These are phyloP conservation scores for Atkinsonella hypoxylon DNA, from an alignment of 2,329 filamentous ascomycete genomes.

Conservation along the genomic window DNA sequence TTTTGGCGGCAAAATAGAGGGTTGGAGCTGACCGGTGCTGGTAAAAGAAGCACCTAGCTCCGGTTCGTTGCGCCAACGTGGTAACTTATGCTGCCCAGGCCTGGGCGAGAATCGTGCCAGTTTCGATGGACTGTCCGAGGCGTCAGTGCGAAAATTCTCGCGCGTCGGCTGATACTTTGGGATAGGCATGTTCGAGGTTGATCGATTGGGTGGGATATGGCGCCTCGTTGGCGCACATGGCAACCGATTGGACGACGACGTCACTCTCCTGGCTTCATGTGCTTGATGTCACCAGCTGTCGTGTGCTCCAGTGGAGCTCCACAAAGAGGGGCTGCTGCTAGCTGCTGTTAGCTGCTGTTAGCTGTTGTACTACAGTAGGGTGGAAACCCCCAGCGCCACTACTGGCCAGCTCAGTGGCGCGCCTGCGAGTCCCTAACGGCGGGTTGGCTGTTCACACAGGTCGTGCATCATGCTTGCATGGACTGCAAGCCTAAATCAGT, in stretches of 20 bases:
- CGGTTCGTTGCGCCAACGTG: conserved; percentile 7
- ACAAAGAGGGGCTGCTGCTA: too few relatives aligned
- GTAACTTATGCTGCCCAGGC: conserved; percentile 1
- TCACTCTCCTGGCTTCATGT: background rate
- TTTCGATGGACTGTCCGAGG: background rate
- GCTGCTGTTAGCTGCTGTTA: too few relatives aligned
- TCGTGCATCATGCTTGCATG: too few relatives aligned
- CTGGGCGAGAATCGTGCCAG: background rate
- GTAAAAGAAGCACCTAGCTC: conserved; percentile 3
- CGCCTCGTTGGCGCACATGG: background rate
- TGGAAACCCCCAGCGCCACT: too few relatives aligned
- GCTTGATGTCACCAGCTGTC: too few relatives aligned
- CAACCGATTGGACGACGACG: conserved; percentile 4
- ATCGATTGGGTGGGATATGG: background rate
- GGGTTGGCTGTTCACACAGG: too few relatives aligned
- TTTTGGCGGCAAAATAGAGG: background rate
- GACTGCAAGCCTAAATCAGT: too few relatives aligned
- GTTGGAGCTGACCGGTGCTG: background rate
- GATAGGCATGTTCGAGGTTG: background rate
- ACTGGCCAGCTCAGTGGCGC: background rate
- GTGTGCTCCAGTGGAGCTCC: too few relatives aligned
- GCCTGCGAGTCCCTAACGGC: background rate
- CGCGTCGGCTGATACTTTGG: too few relatives aligned
- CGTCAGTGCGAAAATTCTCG: too few relatives aligned
- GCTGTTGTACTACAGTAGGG: too few relatives aligned